Conservation (phyloP, 2,329 filamentous ascomycete species). For the Kalaharituber pfeilii region DNA sequence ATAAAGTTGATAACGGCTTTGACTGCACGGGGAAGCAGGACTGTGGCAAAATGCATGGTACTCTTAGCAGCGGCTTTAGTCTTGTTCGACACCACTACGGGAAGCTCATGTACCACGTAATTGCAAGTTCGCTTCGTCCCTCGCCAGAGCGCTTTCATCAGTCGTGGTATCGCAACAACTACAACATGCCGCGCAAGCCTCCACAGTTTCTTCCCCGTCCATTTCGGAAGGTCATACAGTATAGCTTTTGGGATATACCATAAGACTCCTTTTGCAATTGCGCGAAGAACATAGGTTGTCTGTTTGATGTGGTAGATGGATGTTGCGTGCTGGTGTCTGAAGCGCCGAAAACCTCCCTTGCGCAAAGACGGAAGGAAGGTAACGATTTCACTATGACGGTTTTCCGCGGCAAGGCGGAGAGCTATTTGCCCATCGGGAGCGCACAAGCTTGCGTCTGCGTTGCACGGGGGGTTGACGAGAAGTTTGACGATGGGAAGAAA, state of each 20-base stretch:
- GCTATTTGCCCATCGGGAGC: conserved; percentile 13
- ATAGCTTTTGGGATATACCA: conserved; percentile 7
- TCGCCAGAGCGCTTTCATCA: background rate
- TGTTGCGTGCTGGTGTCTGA: conserved; percentile 2
- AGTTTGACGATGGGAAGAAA: conserved; percentile 6
- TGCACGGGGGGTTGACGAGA: conserved; percentile 5
- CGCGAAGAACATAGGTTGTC: background rate
- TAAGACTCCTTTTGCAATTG: background rate
- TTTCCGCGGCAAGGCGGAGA: conserved; percentile 5
- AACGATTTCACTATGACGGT: conserved; percentile 5
- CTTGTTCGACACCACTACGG: background rate
- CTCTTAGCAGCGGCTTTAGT: background rate
- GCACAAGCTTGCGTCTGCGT: conserved; percentile 6
- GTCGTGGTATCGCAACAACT: conserved; percentile 1
- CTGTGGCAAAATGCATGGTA: conserved; percentile 2
- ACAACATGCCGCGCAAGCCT: background rate
- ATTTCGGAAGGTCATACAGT: background rate
- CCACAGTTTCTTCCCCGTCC: background rate
- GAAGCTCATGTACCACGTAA: background rate
- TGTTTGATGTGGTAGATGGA: conserved; percentile 6
- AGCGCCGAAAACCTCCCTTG: conserved; percentile 8
- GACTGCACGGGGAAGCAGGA: background rate
- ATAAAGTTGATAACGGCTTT: background rate
- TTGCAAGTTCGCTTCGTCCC: background rate
- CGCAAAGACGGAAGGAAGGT: conserved; percentile 7